Conservation (phyloP, 2,329 filamentous ascomycete genomes). For the Penicillium brevicompactum region DNA sequence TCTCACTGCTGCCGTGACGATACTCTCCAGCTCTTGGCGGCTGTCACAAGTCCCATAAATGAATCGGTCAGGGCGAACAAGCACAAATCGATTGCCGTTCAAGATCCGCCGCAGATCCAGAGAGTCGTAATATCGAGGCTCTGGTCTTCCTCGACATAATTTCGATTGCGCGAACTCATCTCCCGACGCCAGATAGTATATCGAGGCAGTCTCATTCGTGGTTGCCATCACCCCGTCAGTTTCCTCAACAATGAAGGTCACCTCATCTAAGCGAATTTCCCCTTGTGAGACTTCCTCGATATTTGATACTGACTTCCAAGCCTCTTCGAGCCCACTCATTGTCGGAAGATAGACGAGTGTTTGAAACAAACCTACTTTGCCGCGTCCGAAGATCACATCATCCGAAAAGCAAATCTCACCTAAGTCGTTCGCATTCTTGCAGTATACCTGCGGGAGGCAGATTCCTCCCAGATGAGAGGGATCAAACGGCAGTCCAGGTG, state of each 20-base stretch:
- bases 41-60: constrained; percentile 36
- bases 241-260: constrained; percentile 14
- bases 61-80: constrained; percentile 37
- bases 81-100: constrained; percentile 28
- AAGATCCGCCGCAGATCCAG: constrained; percentile 17
- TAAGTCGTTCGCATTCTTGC: constrained; percentile 13
- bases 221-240: neutral
- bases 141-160: constrained; percentile 31
- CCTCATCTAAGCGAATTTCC: constrained; percentile 1
- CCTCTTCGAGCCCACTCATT: neutral
- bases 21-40: constrained; percentile 20
- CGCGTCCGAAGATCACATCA: constrained; percentile 29
- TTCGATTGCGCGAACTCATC: constrained; percentile 32
- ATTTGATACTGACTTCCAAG: neutral
- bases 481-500: constrained; percentile 36
- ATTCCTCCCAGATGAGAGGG: constrained; percentile 32
- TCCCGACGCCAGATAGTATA: constrained; percentile 29
- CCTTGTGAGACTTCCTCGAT: constrained; percentile 8
- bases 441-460: constrained; percentile 39
- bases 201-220: neutral
- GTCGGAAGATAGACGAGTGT: constrained; percentile 30
- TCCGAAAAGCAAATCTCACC: constrained; percentile 30
- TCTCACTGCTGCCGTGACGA: neutral
- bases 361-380: constrained; percentile 35
- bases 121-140: constrained; percentile 32